phyloP scores from a whole-genome alignment of 2,329 filamentous ascomycete genomes.

The Penicillium sp. region DNA sequence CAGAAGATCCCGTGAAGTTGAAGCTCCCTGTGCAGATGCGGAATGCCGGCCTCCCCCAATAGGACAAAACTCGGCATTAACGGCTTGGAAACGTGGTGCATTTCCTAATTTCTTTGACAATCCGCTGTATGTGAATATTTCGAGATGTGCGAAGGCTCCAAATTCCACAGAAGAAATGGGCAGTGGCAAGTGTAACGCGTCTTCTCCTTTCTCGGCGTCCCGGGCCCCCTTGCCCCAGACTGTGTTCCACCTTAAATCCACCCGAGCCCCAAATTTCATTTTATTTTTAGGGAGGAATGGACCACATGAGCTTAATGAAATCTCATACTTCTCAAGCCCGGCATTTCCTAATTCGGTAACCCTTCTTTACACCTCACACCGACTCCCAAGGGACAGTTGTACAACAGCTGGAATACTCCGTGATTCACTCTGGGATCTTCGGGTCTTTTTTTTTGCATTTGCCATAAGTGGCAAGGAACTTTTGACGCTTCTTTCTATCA shows the following conservation, averaged over 20 bases:
- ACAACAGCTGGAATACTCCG: background rate
- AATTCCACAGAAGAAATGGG: background rate
- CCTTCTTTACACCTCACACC: slow-evolving; percentile 3
- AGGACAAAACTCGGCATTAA: background rate
- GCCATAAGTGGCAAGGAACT: background rate
- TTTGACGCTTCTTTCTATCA: background rate
- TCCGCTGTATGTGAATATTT: background rate
- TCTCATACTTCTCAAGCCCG: slow-evolving; percentile 7
- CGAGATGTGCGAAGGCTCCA: background rate
- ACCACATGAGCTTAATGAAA: slow-evolving; percentile 3
- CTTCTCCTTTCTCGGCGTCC: slow-evolving; percentile 7
- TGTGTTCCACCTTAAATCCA: slow-evolving; percentile 6
- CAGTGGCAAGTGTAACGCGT: background rate
- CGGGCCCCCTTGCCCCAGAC: background rate
- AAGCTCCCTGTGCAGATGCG: background rate
- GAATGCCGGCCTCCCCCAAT: background rate
- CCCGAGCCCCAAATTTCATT: background rate
- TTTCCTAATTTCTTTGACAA: background rate
- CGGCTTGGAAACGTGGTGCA: background rate
- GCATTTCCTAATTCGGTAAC: slow-evolving; percentile 19
- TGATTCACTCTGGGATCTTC: background rate
- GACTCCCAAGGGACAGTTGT: background rate
- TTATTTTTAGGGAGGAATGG: slow-evolving; percentile 11
- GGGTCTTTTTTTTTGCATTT: background rate
- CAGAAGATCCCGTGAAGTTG: slow-evolving; percentile 5